These are phyloP conservation scores for Acanthamoeba lenticulata DNA, from an alignment of 208 protist genomes.

Conservation along the genomic window DNA sequence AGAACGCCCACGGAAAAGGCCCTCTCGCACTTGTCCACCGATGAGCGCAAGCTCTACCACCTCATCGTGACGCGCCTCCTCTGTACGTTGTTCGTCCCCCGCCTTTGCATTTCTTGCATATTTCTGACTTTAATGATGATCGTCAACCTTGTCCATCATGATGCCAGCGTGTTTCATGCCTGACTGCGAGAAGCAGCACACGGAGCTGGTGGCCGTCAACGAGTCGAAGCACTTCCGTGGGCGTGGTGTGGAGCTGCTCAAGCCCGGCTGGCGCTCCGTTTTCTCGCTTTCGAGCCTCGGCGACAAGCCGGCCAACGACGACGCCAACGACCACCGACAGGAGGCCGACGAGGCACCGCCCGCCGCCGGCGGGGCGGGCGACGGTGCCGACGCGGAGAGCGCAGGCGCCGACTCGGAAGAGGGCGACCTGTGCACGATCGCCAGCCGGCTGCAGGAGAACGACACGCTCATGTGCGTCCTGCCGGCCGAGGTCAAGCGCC, in stretches of 20 bases:
- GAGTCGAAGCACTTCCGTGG: constrained; percentile 22
- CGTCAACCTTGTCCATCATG: neutral
- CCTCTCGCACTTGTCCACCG: neutral
- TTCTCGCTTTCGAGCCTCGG: neutral
- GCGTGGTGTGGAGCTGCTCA: neutral
- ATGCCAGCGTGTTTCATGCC: constrained; percentile 48
- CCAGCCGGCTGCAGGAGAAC: neutral
- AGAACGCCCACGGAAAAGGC: constrained; percentile 3
- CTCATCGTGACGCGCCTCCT: constrained; percentile 22
- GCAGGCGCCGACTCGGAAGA: neutral
- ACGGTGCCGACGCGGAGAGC: neutral
- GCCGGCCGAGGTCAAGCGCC: neutral
- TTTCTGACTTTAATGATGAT: constrained; percentile 5
- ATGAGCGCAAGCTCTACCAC: constrained; percentile 52
- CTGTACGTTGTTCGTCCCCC: neutral
- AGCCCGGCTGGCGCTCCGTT: constrained; percentile 55
- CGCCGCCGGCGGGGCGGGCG: neutral
- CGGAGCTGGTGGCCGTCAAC: constrained; percentile 40
- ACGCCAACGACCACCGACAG: neutral
- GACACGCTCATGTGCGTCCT: constrained; percentile 57
- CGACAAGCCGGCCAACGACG: neutral
- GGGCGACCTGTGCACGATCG: neutral
- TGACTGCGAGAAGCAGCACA: constrained; percentile 68
- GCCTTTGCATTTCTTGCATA: too few relatives aligned
- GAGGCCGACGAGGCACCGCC: neutral